Percentiles rank a stretch among this genome's conserved stretches.
These are phyloP conservation scores for Penicillium fuscoglaucum DNA, from an alignment of 2,329 filamentous ascomycete genomes.

Conservation along the genomic window DNA sequence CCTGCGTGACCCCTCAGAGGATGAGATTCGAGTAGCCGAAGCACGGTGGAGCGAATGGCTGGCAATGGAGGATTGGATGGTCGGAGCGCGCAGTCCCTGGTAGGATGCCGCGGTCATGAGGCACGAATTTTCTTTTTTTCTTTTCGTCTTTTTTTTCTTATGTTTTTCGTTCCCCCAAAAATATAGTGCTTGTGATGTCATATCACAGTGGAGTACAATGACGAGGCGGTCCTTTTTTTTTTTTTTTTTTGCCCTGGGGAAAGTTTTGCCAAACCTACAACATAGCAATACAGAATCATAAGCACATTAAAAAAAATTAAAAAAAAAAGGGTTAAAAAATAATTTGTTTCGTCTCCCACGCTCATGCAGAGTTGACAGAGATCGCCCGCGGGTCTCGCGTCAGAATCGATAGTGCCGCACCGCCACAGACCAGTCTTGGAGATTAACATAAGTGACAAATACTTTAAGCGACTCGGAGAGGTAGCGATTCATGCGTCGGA, in stretches of 20 bases:
- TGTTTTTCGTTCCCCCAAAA: conserved; percentile 5
- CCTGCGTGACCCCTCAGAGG: conserved; percentile 69
- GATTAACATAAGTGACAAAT: conserved; percentile 16
- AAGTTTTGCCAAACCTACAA: neutral
- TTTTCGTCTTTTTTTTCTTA: conserved; percentile 7
- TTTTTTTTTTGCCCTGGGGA: neutral
- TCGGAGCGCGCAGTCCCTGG: conserved; percentile 65
- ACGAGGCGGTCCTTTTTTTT: neutral
- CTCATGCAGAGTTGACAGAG: conserved; percentile 15
- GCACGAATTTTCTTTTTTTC: conserved; percentile 25
- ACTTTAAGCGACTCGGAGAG: conserved; percentile 2
- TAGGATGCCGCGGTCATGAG: conserved; percentile 26
- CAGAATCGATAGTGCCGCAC: conserved; percentile 29
- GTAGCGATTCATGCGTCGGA: too few species aligned
- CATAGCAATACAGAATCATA: neutral
- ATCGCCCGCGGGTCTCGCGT: conserved; percentile 17
- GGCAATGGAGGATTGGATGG: conserved; percentile 97
- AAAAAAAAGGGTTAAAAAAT: neutral
- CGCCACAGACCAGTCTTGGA: conserved; percentile 20
- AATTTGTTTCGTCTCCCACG: neutral
- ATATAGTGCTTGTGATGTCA: neutral
- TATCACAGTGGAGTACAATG: conserved; percentile 10
- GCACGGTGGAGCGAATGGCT: conserved; percentile 90
- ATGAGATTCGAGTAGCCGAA: conserved; percentile 80
- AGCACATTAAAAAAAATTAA: neutral